Evolutionary conservation across 768 basidiomycete species (phyloP), one percentile per base, ranked within the genome.

Genomic region (Tylopilus sp.): DNA sequence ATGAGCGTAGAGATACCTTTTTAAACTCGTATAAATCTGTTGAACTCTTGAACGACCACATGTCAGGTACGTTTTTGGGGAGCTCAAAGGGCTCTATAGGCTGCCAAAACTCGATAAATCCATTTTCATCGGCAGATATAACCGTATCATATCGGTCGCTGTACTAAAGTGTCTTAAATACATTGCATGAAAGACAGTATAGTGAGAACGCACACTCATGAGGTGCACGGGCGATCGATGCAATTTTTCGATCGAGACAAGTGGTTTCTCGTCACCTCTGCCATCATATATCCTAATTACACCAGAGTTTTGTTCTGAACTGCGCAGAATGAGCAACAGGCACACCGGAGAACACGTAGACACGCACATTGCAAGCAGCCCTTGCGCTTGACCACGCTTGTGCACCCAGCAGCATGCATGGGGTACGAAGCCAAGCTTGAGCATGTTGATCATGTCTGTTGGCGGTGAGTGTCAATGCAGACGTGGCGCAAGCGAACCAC

Each of bases 1-100:
- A 9, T 36, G 22, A 40, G 36, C 3, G 20, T 15, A 3, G 21
- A 59, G 69, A 12, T 47, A 89, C 95, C 80, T 98, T 99, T 75
- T 97, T 98, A 75, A 98, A 99, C 59, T 98, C 94, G 70, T 97
- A 98, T 38, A 98, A 68, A 63, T 98, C 93, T 0, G 97, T 98
- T 38, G 85, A 80, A 46, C 83, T 88, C 68, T 98, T 98, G 73
- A 79, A 95, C 28, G 83, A 75, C 95, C 95, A 99, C 55, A 97
- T 67, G 1, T 86, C 86, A 2, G 81, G 75, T 1, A 91, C 75
- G 50, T 85, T 82, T 57, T 82, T 83, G 1, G 97, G 95, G 36
- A 83, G 70, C 45, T 83, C 87, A 66, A 94, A 98, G 2, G 93
- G 91, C 64, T 98, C 95, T 9, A 67, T 69, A 1, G 95, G 95